Evolutionary conservation across 2,329 filamentous ascomycete species (phyloP).

Genomic region (Paecilomyces sp.): DNA sequence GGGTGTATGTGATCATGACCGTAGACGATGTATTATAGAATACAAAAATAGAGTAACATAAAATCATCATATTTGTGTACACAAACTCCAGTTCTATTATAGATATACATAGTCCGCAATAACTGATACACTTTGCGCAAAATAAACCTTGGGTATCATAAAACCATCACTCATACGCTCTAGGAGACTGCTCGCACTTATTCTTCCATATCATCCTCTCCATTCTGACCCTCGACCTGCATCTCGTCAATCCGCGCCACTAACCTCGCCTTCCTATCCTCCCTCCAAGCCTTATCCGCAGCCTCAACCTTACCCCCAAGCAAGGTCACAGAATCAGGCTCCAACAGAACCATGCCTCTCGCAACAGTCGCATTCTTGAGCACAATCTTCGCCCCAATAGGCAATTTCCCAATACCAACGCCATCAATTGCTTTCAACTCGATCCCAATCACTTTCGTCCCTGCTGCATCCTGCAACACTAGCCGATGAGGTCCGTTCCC

Average conservation of each 20-base stretch:
- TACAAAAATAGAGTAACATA: background rate
- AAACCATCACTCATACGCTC: background rate
- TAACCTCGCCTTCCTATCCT: conserved; percentile 62
- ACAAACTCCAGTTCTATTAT: background rate
- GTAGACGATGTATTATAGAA: conserved; percentile 2
- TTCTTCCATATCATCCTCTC: conserved; percentile 19
- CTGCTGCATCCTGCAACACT: conserved; percentile 71
- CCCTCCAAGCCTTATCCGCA: conserved; percentile 71
- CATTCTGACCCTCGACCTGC: conserved; percentile 18
- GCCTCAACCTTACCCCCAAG: conserved; percentile 83
- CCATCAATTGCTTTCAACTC: conserved; percentile 62
- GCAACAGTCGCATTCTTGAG: conserved; percentile 59
- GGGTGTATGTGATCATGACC: conserved; percentile 1
- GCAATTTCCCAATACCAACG: conserved; percentile 52
- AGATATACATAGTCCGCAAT: background rate
- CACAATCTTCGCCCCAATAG: conserved; percentile 76
- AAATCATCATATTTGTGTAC: background rate
- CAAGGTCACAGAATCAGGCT: conserved; percentile 59
- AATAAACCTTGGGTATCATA: conserved; percentile 2
- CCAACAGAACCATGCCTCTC: conserved; percentile 71
- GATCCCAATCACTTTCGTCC: conserved; percentile 62
- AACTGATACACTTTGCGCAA: background rate
- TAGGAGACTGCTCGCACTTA: background rate
- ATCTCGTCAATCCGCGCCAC: conserved; percentile 49
- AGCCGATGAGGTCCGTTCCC: conserved; percentile 64